phyloP scores from a whole-genome alignment of 1,284 basidiomycete species.

The Tilletia caries region DNA sequence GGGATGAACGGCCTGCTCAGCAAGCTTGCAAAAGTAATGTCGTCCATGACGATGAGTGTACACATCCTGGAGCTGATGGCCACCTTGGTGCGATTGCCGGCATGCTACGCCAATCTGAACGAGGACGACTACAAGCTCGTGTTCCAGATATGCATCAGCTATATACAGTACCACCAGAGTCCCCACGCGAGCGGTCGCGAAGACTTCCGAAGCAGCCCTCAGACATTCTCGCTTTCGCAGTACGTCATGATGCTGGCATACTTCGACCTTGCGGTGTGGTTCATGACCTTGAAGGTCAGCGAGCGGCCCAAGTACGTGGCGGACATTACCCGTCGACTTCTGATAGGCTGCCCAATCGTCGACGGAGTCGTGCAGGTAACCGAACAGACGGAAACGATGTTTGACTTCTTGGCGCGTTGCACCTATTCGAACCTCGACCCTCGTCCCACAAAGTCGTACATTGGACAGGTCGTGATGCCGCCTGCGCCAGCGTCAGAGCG shows the following conservation, averaged over 20 bases:
- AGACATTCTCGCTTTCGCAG: conserved; percentile 81
- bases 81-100: conserved; percentile 75
- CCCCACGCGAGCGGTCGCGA: conserved; percentile 40
- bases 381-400: conserved; percentile 90
- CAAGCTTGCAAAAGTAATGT: conserved; percentile 89
- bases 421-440: conserved; percentile 92
- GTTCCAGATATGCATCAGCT: conserved; percentile 90
- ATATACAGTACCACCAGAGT: conserved; percentile 69
- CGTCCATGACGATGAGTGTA: conserved; percentile 85
- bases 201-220: conserved; percentile 43
- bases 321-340: conserved; percentile 81
- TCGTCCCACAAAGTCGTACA: conserved; percentile 73
- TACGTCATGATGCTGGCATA: conserved; percentile 92
- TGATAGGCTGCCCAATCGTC: conserved; percentile 67
- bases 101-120: conserved; percentile 85
- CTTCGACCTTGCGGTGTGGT: conserved; percentile 92
- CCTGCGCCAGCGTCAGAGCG: conserved; percentile 36
- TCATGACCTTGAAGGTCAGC: conserved; percentile 79
- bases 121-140: conserved; percentile 89
- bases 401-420: conserved; percentile 95
- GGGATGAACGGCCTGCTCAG: conserved; percentile 67
- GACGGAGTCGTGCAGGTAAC: conserved; percentile 73
- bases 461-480: conserved; percentile 64
- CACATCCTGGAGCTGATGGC: conserved; percentile 92
- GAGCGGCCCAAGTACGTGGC: conserved; percentile 79